Evolutionary conservation across 1,284 basidiomycete species (phyloP).

Genomic region (Bjerkandera adusta): DNA sequence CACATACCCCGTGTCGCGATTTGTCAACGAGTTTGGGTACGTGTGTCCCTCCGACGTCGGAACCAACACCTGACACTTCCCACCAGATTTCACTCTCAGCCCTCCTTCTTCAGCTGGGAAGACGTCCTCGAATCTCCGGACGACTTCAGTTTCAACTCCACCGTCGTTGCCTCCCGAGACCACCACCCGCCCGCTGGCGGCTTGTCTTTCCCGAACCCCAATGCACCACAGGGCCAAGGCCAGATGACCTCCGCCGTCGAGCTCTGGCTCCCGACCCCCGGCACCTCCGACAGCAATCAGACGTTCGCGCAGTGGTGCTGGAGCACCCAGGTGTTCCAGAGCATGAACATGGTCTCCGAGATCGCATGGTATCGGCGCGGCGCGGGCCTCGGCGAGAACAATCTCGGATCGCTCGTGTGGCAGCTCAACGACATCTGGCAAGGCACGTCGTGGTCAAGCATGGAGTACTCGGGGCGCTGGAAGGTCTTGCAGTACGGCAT

Average conservation of each 20-base stretch:
- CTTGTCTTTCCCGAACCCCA: conserved; percentile 57
- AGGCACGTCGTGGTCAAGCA: conserved; percentile 55
- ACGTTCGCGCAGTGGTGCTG: conserved; percentile 63
- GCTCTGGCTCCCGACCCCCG: conserved; percentile 51
- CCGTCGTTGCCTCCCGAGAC: conserved; percentile 54
- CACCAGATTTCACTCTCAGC: conserved; percentile 62
- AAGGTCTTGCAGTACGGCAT: conserved; percentile 58
- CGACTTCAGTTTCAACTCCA: conserved; percentile 60
- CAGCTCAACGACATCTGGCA: conserved; percentile 72
- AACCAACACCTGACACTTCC: background rate
- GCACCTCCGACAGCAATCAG: conserved; percentile 48
- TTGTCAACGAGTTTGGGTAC: conserved; percentile 62
- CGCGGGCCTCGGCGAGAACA: conserved; percentile 54
- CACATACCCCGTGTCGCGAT: conserved; percentile 55
- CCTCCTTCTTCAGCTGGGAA: conserved; percentile 63
- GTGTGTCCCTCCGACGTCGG: conserved; percentile 7
- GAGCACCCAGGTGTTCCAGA: conserved; percentile 58
- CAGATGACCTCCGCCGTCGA: conserved; percentile 54
- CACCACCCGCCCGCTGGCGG: conserved; percentile 58
- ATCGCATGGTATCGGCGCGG: conserved; percentile 60
- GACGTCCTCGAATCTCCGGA: conserved; percentile 49
- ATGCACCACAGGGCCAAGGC: conserved; percentile 50
- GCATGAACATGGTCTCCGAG: conserved; percentile 57
- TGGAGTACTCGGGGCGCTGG: conserved; percentile 64
- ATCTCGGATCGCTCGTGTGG: conserved; percentile 61